Conservation (phyloP, 371 early-diverging fungal genomes). For the Mucor piriformis region DNA sequence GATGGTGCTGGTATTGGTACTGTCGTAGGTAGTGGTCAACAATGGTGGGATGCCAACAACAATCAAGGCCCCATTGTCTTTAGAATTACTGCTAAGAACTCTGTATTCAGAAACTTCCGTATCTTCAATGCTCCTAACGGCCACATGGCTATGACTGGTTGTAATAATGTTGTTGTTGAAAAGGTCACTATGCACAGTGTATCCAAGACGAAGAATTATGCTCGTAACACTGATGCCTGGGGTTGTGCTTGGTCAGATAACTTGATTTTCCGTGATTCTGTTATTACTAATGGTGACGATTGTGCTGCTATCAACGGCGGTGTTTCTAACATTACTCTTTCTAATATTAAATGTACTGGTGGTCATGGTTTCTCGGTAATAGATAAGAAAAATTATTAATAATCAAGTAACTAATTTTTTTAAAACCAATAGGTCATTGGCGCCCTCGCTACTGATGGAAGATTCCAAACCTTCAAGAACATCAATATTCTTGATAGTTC, state of each 20-base stretch:
- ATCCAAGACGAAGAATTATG: slow-evolving; percentile 23
- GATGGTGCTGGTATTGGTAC: slow-evolving; percentile 29
- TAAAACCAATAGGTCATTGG: slow-evolving; percentile 21
- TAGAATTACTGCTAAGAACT: slow-evolving; percentile 31
- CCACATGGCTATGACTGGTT: slow-evolving; percentile 36
- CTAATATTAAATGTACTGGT: slow-evolving; percentile 28
- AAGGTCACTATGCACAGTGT: slow-evolving; percentile 29
- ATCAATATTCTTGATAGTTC: slow-evolving; percentile 23
- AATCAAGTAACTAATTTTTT: too few relatives aligned
- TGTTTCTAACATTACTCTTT: slow-evolving; percentile 28
- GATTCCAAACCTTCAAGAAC: slow-evolving; percentile 23
- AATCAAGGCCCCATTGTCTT: slow-evolving; percentile 42
- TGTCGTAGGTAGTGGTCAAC: slow-evolving; percentile 34
- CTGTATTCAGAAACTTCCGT: slow-evolving; percentile 36
- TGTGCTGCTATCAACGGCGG: slow-evolving; percentile 40
- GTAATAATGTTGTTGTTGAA: slow-evolving; percentile 32
- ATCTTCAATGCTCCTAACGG: slow-evolving; percentile 36
- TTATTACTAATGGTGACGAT: slow-evolving; percentile 34
- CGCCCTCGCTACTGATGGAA: slow-evolving; percentile 38
- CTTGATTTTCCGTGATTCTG: slow-evolving; percentile 28
- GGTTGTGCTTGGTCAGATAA: slow-evolving; percentile 34
- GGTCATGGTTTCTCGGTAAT: slow-evolving; percentile 34
- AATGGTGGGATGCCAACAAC: slow-evolving; percentile 38
- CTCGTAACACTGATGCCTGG: slow-evolving; percentile 41
- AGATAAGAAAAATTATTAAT: too few relatives aligned